Percentiles rank a stretch among this genome's conserved stretches.
Evolutionary conservation across 192 early-diverging fungal genomes (phyloP).

Genomic region (Podila epicladia): DNA sequence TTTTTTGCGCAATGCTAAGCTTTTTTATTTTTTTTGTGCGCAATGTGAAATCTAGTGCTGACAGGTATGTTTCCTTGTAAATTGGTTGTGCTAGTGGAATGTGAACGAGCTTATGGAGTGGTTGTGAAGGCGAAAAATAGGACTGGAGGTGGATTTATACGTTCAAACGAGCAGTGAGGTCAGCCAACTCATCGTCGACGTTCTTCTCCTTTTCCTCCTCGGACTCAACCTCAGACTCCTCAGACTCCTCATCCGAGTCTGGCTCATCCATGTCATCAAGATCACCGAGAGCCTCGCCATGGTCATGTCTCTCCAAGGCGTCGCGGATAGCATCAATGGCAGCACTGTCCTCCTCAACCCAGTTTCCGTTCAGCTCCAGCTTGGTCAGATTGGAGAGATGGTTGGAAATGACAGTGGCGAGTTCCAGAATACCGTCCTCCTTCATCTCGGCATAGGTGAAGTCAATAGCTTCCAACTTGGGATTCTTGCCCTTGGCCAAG

Average conservation of each 20-base stretch:
- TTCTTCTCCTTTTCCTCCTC: slow-evolving; percentile 60
- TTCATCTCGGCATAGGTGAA: slow-evolving; percentile 94
- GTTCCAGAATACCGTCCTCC: slow-evolving; percentile 68
- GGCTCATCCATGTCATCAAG: slow-evolving; percentile 96
- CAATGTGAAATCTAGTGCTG: background rate
- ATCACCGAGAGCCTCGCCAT: slow-evolving; percentile 88
- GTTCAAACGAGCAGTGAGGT: slow-evolving; percentile 34
- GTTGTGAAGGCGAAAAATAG: background rate
- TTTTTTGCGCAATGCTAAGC: no score
- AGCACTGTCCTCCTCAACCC: slow-evolving; percentile 83
- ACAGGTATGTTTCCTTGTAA: background rate
- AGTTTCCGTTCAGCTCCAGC: slow-evolving; percentile 94
- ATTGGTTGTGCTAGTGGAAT: background rate
- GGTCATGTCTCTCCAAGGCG: slow-evolving; percentile 72
- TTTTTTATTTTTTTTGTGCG: no score
- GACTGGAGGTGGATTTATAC: slow-evolving; percentile 10
- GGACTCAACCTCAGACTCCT: slow-evolving; percentile 66
- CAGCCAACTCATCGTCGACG: slow-evolving; percentile 29
- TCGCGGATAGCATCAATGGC: slow-evolving; percentile 79
- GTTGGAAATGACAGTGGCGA: slow-evolving; percentile 73
- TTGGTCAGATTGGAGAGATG: slow-evolving; percentile 69
- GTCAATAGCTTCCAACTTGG: slow-evolving; percentile 69
- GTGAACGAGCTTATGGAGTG: background rate
- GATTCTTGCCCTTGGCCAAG: slow-evolving; percentile 65
- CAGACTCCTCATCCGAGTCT: slow-evolving; percentile 73